Evolutionary conservation across 352 stramenopile genomes (phyloP).

Genomic region (Pythium aquatile): DNA sequence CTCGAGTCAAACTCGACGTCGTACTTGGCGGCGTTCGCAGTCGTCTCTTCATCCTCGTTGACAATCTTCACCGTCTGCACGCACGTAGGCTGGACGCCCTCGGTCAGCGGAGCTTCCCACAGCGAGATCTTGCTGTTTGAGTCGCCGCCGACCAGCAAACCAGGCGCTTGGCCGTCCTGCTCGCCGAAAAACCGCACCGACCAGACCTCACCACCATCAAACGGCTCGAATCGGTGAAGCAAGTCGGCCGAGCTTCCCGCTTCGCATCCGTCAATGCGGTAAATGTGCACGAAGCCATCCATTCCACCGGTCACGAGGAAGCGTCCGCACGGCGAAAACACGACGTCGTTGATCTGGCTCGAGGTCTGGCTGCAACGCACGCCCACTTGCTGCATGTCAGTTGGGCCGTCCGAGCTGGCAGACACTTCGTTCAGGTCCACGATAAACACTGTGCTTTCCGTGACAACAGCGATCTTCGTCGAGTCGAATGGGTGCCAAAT

Average conservation of each 20-base stretch:
- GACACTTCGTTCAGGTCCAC: conserved; percentile 52
- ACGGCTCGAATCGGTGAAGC: conserved; percentile 78
- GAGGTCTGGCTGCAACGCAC: conserved; percentile 67
- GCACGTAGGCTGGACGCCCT: conserved; percentile 52
- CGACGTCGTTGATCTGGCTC: conserved; percentile 73
- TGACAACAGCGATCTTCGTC: conserved; percentile 72
- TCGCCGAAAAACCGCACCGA: conserved; percentile 69
- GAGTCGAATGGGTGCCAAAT: conserved; percentile 80
- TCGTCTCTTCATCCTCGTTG: conserved; percentile 24
- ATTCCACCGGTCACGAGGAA: conserved; percentile 65
- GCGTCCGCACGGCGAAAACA: conserved; percentile 61
- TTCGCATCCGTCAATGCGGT: conserved; percentile 48
- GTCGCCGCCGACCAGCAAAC: conserved; percentile 66
- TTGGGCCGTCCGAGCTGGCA: conserved; percentile 33
- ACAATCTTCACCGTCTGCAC: conserved; percentile 63
- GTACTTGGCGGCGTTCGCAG: conserved; percentile 31
- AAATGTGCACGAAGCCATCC: conserved; percentile 82
- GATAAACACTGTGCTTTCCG: conserved; percentile 64
- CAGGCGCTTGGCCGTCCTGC: conserved; percentile 41
- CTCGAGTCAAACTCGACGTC: conserved; percentile 72
- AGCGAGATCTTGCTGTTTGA: conserved; percentile 62
- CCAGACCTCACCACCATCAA: conserved; percentile 64
- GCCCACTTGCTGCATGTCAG: conserved; percentile 69
- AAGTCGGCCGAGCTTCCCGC: conserved; percentile 60
- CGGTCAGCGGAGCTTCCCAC: conserved; percentile 57